Base-by-base conservation (phyloP, 1,284 basidiomycete genomes). In the Volvariella volvacea region DNA sequence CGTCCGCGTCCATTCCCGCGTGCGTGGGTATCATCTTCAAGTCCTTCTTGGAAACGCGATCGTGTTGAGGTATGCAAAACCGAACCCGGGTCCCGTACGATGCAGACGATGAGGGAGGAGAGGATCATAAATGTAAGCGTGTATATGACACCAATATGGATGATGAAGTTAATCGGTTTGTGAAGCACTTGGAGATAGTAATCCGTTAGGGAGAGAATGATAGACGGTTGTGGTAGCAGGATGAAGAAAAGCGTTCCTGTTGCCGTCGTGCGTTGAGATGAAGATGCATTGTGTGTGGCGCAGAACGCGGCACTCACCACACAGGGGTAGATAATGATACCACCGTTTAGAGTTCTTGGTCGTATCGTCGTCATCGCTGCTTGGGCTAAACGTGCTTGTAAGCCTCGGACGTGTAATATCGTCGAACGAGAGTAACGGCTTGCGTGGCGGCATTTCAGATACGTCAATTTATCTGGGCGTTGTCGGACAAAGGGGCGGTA, bases 41-140 rank as follows among this genome's bases (percentile, higher is more conserved):
- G 56, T 39, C 64, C 65, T 15, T 49, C 38, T 19, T 49, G 46
- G 40, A 51, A 48, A 21, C 52, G 42, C 28, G 51, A 42, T 44
- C 25, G 25, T 12, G 25, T 6, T 6, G 54, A 39, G 48, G 62
- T 61, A 25, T 31, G n/a, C 20, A 16, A 16, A n/a, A 80, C 71
- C 4, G 80, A 76, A 1, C 87, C 87, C 6, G 87, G 87, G 59
- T 90, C 84, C 43, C 87, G 76, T 22, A 66, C 72, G 28, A 86
- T 65, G 50, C 83, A 83, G 33, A 83, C 71, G 43, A 86, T 79
- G 48, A 90, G 74, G 10, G 86, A 86, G 4, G 76, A 79, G 52
- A 83, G 73, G 2, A 76, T 71, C 55, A 84, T 61, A 56, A 88
- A 81, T 1, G 78, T 76, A 36, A 89, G 70, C 31, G 72, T 64